Conservation (phyloP, 139 green algal genomes). For the Chlamydomonas sp. region DNA sequence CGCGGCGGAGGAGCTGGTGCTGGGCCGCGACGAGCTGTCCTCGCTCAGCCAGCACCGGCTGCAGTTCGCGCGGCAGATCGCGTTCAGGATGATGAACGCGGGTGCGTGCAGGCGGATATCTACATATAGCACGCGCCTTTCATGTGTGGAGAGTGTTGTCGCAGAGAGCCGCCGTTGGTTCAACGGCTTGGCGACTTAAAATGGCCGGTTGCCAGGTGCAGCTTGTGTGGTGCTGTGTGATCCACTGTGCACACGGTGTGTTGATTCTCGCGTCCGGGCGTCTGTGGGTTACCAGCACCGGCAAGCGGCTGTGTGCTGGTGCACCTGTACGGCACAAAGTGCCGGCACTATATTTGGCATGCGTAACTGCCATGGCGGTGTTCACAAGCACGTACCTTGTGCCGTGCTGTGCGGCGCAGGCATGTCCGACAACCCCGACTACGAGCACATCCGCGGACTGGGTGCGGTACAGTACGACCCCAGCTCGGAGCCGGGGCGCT, state of each 20-base stretch:
- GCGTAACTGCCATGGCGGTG: not conserved
- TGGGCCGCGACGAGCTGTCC: constrained; percentile 59
- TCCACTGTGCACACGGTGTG: too few relatives aligned
- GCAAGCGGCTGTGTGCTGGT: too few relatives aligned
- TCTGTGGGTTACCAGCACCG: too few relatives aligned
- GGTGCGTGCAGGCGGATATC: constrained; percentile 21
- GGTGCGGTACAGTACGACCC: constrained; percentile 55
- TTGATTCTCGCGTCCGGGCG: too few relatives aligned
- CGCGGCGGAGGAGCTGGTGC: constrained; percentile 58
- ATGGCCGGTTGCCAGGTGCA: too few relatives aligned
- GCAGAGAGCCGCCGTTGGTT: too few relatives aligned
- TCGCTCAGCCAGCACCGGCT: constrained; percentile 59
- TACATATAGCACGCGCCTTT: too few relatives aligned
- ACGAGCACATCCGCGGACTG: constrained; percentile 61
- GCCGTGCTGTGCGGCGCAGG: constrained; percentile 12
- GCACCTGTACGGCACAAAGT: too few relatives aligned
- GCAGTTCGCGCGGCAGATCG: constrained; percentile 64
- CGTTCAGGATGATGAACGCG: constrained; percentile 63
- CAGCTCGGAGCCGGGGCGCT: constrained; percentile 53
- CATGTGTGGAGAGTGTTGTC: too few relatives aligned
- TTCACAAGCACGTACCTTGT: not conserved
- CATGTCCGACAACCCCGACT: constrained; percentile 66
- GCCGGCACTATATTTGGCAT: too few relatives aligned
- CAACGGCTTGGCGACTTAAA: too few relatives aligned
- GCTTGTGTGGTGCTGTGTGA: too few relatives aligned